Percentiles rank a stretch among this genome's conserved stretches.
Evolutionary conservation across 179 eudicot genomes (phyloP).

Genomic region (Pouteria campechiana): DNA sequence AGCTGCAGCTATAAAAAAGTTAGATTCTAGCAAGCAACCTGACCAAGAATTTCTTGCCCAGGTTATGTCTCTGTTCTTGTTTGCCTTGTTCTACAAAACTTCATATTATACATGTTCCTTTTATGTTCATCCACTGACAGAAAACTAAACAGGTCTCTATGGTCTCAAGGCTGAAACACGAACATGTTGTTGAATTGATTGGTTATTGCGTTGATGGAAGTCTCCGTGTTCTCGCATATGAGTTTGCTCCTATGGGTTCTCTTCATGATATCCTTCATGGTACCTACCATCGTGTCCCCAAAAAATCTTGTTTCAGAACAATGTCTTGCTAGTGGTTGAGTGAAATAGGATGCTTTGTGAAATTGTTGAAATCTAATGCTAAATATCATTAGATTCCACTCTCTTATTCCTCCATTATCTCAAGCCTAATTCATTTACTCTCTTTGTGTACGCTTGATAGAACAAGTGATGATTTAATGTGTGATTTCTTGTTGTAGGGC

Average conservation of each 20-base stretch:
- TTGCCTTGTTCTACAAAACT: neutral
- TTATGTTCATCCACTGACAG: conserved; percentile 1
- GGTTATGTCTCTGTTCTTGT: conserved; percentile 22
- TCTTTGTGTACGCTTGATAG: too few relatives aligned
- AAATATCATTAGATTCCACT: too few relatives aligned
- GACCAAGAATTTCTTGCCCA: conserved; percentile 83
- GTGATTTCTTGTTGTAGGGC: too few relatives aligned
- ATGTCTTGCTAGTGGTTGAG: too few relatives aligned
- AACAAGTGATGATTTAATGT: too few relatives aligned
- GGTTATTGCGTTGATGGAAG: conserved; percentile 75
- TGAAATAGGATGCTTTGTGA: too few relatives aligned
- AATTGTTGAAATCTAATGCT: too few relatives aligned
- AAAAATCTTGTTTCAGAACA: too few relatives aligned
- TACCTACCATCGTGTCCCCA: conserved; percentile 7
- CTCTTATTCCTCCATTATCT: too few relatives aligned
- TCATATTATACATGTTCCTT: neutral
- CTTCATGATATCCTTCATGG: conserved; percentile 92
- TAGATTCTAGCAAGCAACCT: conserved; percentile 93
- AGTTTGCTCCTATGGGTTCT: conserved; percentile 68
- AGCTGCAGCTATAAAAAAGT: conserved; percentile 75
- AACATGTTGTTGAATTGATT: conserved; percentile 61
- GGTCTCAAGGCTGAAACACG: conserved; percentile 85
- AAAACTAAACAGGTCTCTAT: conserved; percentile 59
- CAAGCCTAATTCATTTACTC: too few relatives aligned
- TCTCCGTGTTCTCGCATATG: conserved; percentile 69